A percentile compares a stretch with the other conserved stretches of the same genome.
These are phyloP conservation scores for Xylaria venustula DNA, from an alignment of 495 filamentous ascomycete genomes.

Conservation along the genomic window DNA sequence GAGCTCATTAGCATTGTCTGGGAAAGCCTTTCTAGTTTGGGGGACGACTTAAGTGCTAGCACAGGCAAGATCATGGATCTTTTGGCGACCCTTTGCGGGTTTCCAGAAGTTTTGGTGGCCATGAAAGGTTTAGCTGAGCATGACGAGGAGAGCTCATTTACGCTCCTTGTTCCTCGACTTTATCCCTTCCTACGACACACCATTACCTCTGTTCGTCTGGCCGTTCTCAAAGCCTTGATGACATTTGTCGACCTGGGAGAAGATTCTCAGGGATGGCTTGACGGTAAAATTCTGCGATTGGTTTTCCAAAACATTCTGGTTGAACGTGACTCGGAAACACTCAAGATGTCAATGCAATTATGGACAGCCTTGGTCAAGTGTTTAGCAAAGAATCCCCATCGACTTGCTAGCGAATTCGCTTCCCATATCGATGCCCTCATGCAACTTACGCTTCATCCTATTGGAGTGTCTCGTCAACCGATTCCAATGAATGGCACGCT, in stretches of 20 bases:
- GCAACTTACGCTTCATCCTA: conserved; percentile 78
- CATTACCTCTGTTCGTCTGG: conserved; percentile 90
- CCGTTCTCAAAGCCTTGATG: conserved; percentile 86
- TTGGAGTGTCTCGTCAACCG: conserved; percentile 85
- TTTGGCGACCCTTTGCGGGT: conserved; percentile 90
- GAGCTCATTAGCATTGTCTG: conserved; percentile 90
- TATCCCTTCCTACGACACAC: conserved; percentile 97
- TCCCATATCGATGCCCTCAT: conserved; percentile 74
- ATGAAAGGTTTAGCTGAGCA: conserved; percentile 88
- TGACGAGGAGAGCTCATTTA: conserved; percentile 84
- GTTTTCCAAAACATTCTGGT: conserved; percentile 94
- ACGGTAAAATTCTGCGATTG: conserved; percentile 82
- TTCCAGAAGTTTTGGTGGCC: conserved; percentile 85
- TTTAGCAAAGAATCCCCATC: conserved; percentile 55
- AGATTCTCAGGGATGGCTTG: conserved; percentile 86
- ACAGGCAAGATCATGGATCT: conserved; percentile 98
- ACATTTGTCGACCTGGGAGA: conserved; percentile 87
- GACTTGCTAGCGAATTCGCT: conserved; percentile 63
- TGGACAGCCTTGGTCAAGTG: conserved; percentile 76
- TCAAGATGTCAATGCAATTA: conserved; percentile 78
- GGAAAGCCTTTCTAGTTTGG: conserved; percentile 92
- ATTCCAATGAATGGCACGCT: conserved; percentile 84
- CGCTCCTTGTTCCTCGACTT: conserved; percentile 84
- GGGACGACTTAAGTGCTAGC: conserved; percentile 94
- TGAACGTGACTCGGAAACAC: conserved; percentile 74